Evolutionary conservation across 306 rosid genomes (phyloP).

Genomic region (Vigna trinervia): DNA sequence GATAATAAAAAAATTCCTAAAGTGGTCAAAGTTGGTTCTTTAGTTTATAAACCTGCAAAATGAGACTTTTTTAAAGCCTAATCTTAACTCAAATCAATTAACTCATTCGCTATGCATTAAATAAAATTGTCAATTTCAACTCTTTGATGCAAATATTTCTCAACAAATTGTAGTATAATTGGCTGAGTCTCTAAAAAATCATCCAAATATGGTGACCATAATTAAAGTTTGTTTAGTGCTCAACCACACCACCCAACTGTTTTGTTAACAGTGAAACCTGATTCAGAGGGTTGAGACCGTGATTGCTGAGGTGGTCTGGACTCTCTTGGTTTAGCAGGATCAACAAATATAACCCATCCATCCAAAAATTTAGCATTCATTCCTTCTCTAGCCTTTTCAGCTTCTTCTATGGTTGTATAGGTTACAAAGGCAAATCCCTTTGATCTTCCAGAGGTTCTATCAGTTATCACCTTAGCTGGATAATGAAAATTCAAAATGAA

Average conservation of each 20-base stretch:
- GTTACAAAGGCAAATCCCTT: slow-evolving; percentile 88
- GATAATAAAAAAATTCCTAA: no score
- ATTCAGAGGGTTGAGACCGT: slow-evolving; percentile 59
- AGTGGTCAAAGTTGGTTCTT: no score
- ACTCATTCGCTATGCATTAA: no score
- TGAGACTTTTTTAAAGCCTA: no score
- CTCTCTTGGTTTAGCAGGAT: slow-evolving; percentile 91
- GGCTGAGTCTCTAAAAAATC: slow-evolving; percentile 26
- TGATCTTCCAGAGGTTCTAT: slow-evolving; percentile 84
- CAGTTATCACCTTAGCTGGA: slow-evolving; percentile 84
- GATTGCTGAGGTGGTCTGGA: slow-evolving; percentile 73
- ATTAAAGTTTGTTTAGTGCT: slow-evolving; percentile 32
- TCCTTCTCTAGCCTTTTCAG: slow-evolving; percentile 82
- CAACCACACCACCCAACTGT: slow-evolving; percentile 94
- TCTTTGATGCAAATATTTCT: slow-evolving; percentile 14
- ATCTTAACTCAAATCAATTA: no score
- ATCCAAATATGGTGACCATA: slow-evolving; percentile 20
- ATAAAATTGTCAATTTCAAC: background rate
- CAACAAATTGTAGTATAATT: slow-evolving; percentile 37
- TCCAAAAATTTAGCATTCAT: slow-evolving; percentile 94
- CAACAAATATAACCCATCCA: slow-evolving; percentile 97
- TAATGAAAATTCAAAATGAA: slow-evolving; percentile 8
- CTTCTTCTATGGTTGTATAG: slow-evolving; percentile 72
- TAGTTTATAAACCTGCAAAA: no score
- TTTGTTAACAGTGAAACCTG: slow-evolving; percentile 81